Evolutionary conservation across 2,329 filamentous ascomycete genomes (phyloP).

Genomic region (Aspergillus tubingensis): DNA sequence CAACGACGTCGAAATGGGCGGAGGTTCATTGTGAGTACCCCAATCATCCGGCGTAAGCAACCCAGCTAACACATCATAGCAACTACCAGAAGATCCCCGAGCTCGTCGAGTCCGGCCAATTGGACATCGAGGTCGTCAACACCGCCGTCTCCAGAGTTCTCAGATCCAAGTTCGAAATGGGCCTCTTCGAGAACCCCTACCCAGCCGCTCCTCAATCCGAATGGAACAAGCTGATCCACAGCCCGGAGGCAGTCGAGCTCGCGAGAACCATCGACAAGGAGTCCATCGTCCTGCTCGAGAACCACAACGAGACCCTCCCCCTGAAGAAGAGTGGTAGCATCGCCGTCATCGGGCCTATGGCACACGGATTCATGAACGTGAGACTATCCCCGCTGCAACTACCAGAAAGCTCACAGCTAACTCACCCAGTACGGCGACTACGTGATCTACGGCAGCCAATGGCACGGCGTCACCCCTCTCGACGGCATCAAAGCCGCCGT

Average conservation of each 20-base stretch:
- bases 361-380: conserved; percentile 69
- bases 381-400: conserved; percentile 28
- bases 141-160: conserved; percentile 67
- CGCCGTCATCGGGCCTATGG: conserved; percentile 75
- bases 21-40: conserved; percentile 60
- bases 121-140: conserved; percentile 62
- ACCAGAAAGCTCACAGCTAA: too few relatives aligned
- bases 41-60: not conserved
- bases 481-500: conserved; percentile 67
- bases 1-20: conserved; percentile 74
- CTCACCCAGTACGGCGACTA: conserved; percentile 67
- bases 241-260: conserved; percentile 57
- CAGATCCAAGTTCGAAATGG: conserved; percentile 67
- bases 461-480: conserved; percentile 67
- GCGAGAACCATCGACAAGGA: conserved; percentile 66
- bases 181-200: conserved; percentile 72
- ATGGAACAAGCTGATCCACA: conserved; percentile 63
- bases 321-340: conserved; percentile 66
- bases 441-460: conserved; percentile 65
- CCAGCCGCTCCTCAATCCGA: conserved; percentile 58
- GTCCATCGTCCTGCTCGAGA: conserved; percentile 63
- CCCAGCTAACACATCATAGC: conserved; percentile 26
- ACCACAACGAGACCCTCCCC: conserved; percentile 56
- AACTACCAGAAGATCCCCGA: conserved; percentile 68
- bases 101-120: conserved; percentile 62